Conservation (phyloP, 257 asterid genomes). For the Solanum pennellii region DNA sequence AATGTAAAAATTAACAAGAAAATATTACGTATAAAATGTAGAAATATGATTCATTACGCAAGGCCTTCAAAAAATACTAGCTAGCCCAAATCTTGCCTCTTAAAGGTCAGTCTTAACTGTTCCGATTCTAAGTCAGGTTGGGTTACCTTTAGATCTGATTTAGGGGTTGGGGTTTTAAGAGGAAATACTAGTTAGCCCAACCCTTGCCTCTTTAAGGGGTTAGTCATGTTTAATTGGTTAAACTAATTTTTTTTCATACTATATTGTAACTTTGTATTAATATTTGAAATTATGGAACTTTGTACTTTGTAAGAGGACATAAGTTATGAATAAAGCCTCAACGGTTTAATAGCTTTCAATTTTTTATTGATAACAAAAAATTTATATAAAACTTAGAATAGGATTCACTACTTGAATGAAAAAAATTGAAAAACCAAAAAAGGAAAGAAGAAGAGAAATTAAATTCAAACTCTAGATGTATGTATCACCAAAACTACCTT, state of each 20-base stretch:
- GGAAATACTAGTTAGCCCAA: neutral
- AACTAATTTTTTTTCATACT: neutral
- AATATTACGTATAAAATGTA: neutral
- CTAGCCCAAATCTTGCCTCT: too few relatives aligned
- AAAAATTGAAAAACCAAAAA: too few relatives aligned
- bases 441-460: too few relatives aligned
- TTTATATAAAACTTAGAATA: neutral
- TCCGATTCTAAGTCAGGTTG: neutral
- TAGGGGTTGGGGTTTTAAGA: neutral
- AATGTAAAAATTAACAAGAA: neutral
- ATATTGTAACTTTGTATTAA: neutral
- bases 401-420: neutral
- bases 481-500: too few relatives aligned
- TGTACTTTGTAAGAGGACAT: neutral
- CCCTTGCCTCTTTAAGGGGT: neutral
- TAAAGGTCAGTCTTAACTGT: too few relatives aligned
- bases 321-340: neutral
- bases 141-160: neutral
- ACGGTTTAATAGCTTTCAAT: neutral
- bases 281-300: neutral
- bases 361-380: neutral
- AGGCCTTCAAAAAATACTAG: neutral
- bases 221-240: neutral
- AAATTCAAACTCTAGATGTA: too few relatives aligned
- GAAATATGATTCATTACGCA: too few relatives aligned